These are phyloP conservation scores for Singerocomus inundabilis DNA, from an alignment of 1,284 basidiomycete species.

Conservation along the genomic window DNA sequence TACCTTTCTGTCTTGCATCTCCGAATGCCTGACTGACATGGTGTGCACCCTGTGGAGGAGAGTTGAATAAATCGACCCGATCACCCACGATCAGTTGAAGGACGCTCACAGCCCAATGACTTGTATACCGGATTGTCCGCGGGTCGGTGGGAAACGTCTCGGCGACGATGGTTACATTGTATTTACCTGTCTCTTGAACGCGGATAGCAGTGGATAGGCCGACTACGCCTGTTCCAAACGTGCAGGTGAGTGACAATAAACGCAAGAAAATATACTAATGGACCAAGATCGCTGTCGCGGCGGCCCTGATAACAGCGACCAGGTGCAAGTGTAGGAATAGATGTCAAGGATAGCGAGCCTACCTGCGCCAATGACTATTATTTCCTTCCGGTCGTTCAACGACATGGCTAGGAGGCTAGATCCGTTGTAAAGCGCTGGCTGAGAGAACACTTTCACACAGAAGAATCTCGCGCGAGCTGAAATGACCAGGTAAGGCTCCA, in stretches of 20 bases:
- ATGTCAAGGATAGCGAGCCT: not conserved
- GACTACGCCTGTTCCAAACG: conserved; percentile 48
- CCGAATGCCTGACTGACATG: conserved; percentile 58
- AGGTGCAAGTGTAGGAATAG: not conserved
- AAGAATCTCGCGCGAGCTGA: too few relatives aligned
- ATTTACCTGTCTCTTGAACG: conserved; percentile 56
- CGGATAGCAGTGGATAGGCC: conserved; percentile 70
- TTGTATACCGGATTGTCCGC: conserved; percentile 67
- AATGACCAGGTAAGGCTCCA: too few relatives aligned
- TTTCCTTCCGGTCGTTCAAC: conserved; percentile 23
- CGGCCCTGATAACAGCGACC: not conserved
- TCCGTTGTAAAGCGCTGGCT: too few relatives aligned
- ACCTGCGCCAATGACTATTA: conserved; percentile 42
- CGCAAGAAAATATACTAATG: not conserved
- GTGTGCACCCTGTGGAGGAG: conserved; percentile 53
- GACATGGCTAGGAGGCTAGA: conserved; percentile 21
- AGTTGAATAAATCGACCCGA: not conserved
- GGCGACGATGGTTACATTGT: conserved; percentile 63
- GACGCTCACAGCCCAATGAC: conserved; percentile 68
- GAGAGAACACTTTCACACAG: too few relatives aligned
- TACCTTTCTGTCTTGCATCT: conserved; percentile 52
- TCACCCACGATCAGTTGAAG: not conserved
- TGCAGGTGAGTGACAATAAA: not conserved
- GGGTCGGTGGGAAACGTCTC: conserved; percentile 66
- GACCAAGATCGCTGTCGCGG: not conserved